Base-by-base conservation (phyloP, 345 rosid species). In the Pugionium dolabratum region DNA sequence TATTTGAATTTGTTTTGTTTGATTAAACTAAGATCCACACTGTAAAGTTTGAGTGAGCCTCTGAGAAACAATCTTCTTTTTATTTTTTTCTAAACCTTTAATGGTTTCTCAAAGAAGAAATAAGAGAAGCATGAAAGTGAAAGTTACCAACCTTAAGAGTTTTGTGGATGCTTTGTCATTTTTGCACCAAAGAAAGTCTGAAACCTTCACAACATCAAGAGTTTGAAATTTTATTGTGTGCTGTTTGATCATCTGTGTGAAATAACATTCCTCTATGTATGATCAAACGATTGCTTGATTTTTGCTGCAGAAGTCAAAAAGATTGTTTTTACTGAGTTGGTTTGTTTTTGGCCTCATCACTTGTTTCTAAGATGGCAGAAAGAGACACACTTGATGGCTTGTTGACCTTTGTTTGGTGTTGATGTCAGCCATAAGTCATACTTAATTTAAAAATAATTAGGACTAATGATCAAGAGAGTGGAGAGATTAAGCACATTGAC, bases 161-260 rank as follows among this genome's bases (percentile, higher is more conserved):
- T 31, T 54, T 71, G 43, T 71, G 70, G 70, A 47, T 55, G 69
- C 59, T 39, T 55, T 63, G 58, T 71, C 70, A 71, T 63, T 34
- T 47, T 0, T 54, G 51, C 69, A 70, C 63, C n/a, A 46, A 54
- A 54, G 36, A 53, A 61, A 28, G 28, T 61, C 18, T 18, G 18
- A 18, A 18, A 18, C 18, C 18, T 18, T 18, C 18, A 18, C 18
- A 18, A 18, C 18, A 34, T 11, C 2, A 6, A 8, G 41, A 9
- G 5, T 7, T 39, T 34, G 40, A 51, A 9, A 9, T 9, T 41
- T 52, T 6, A 31, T 18, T 34, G 7, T 28, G 7, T 25, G 32
- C 2, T 8, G 18, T 27, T 39, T 10, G 11, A 50, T 34, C 11
- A 44, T 10, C 0, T 7, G 7, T 10, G 27, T 35, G 32, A 9